Evolutionary conservation across 2,329 filamentous ascomycete species (phyloP).

Genomic region (Pseudocercospora cruenta): DNA sequence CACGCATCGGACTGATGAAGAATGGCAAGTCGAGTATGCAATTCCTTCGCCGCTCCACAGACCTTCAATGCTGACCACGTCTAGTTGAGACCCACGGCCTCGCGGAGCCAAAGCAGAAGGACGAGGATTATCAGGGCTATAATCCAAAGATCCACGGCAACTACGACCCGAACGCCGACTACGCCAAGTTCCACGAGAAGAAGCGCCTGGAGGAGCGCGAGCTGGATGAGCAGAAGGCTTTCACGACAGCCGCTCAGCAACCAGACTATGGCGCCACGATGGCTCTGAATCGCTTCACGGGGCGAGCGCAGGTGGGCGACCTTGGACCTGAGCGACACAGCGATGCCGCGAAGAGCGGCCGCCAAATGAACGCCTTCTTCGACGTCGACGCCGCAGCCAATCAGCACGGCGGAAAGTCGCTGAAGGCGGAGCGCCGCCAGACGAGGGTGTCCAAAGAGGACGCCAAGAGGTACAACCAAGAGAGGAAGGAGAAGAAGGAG

Average conservation of each 20-base stretch:
- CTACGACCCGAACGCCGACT: constrained; percentile 95
- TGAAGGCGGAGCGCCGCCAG: constrained; percentile 85
- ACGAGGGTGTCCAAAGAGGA: constrained; percentile 86
- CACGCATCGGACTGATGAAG: constrained; percentile 29
- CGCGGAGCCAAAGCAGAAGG: neutral
- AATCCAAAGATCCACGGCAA: constrained; percentile 95
- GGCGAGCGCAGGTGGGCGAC: constrained; percentile 72
- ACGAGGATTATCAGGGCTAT: constrained; percentile 62
- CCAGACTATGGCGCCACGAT: constrained; percentile 65
- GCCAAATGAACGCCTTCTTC: constrained; percentile 94
- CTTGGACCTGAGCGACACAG: constrained; percentile 75
- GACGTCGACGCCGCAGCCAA: constrained; percentile 93
- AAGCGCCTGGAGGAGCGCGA: constrained; percentile 41
- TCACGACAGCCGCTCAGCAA: constrained; percentile 30
- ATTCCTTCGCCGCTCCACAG: neutral
- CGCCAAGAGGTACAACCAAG: constrained; percentile 88
- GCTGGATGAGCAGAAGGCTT: constrained; percentile 35
- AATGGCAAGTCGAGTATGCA: constrained; percentile 10
- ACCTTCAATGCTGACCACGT: neutral
- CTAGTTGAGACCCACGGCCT: neutral
- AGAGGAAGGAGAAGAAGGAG: constrained; percentile 85
- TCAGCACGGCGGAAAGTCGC: constrained; percentile 81
- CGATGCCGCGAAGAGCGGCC: constrained; percentile 81
- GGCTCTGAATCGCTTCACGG: constrained; percentile 90
- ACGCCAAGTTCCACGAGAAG: constrained; percentile 60